These are phyloP conservation scores for Corchorus olitorius DNA, from an alignment of 345 rosid species.

Conservation along the genomic window DNA sequence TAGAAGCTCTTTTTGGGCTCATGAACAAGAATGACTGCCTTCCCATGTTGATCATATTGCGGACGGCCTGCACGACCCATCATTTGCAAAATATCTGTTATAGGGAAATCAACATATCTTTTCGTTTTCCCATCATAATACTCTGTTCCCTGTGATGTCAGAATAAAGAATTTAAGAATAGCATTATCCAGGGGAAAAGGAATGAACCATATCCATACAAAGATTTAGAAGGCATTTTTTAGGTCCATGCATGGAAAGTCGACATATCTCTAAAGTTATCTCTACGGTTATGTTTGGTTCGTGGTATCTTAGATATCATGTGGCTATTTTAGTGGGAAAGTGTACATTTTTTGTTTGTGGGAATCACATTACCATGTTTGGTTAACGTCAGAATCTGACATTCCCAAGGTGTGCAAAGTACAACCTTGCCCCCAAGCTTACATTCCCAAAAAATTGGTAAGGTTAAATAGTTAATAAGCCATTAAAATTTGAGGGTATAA, in stretches of 20 bases:
- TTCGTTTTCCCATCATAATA: slow-evolving; percentile 93
- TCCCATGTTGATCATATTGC: slow-evolving; percentile 97
- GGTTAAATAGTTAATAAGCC: no score
- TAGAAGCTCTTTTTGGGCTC: slow-evolving; percentile 98
- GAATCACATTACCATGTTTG: no score
- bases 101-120: slow-evolving; percentile 94
- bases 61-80: slow-evolving; percentile 99
- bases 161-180: slow-evolving; percentile 7
- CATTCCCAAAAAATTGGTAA: no score
- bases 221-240: background rate
- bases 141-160: slow-evolving; percentile 81
- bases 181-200: slow-evolving; percentile 7
- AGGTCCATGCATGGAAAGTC: background rate
- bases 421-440: no score
- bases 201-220: background rate
- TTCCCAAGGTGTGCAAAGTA: no score
- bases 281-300: no score
- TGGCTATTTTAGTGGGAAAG: no score
- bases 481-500: no score
- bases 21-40: slow-evolving; percentile 98
- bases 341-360: no score
- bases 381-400: no score
- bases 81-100: slow-evolving; percentile 99
- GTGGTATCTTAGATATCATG: no score
- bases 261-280: slow-evolving; percentile 1